phyloP scores from a whole-genome alignment of 345 rosid genomes.

The Trapa bicornis region DNA sequence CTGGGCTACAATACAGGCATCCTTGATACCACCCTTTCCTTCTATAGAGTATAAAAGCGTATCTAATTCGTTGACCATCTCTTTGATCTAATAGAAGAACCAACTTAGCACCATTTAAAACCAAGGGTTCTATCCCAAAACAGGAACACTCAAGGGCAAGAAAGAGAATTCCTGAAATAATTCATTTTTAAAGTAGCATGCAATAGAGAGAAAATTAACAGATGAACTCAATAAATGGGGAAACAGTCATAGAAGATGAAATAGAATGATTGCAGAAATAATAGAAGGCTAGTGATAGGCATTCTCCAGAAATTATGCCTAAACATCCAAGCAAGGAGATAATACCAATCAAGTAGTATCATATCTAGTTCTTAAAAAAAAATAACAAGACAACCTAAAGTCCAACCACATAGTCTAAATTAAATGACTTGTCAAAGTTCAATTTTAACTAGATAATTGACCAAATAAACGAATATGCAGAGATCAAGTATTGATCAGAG shows the following conservation, averaged over 20 bases:
- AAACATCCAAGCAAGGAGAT: background rate
- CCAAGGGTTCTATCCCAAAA: background rate
- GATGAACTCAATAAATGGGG: background rate
- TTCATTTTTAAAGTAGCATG: background rate
- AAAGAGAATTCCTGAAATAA: background rate
- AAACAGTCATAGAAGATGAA: background rate
- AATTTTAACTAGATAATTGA: background rate
- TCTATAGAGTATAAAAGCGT: slow-evolving; percentile 57
- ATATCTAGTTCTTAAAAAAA: background rate
- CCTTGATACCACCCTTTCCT: slow-evolving; percentile 71
- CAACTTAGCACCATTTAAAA: background rate
- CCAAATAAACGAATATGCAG: background rate
- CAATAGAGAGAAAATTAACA: background rate
- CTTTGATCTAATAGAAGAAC: slow-evolving; percentile 46
- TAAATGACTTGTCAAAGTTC: background rate
- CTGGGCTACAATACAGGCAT: slow-evolving; percentile 55
- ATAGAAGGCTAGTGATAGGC: background rate
- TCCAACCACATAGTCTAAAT: background rate
- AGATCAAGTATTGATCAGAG: background rate
- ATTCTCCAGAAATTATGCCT: background rate
- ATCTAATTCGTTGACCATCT: slow-evolving; percentile 70
- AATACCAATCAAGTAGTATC: background rate
- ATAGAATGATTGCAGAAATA: background rate
- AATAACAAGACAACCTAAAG: background rate
- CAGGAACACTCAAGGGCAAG: background rate